phyloP scores from a whole-genome alignment of 257 asterid species.

The Phtheirospermum japonicum region DNA sequence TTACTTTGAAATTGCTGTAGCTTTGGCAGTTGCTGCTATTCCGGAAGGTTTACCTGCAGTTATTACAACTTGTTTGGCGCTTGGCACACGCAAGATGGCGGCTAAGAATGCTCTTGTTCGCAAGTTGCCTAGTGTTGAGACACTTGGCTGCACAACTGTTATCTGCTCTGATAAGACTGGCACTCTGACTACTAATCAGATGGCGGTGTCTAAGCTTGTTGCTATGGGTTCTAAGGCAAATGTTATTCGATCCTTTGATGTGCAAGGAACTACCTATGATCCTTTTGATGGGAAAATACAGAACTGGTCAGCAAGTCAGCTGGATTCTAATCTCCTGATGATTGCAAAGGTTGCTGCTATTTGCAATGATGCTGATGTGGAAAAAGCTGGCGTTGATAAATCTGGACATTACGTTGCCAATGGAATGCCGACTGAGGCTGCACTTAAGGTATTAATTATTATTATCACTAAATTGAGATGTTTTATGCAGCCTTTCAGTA shows the following conservation, averaged over 20 bases:
- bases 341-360: constrained; percentile 93
- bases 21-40: constrained; percentile 98
- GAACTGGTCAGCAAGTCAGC: constrained; percentile 63
- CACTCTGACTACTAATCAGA: constrained; percentile 94
- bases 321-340: constrained; percentile 82
- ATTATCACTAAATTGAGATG: constrained; percentile 7
- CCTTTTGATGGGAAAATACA: constrained; percentile 88
- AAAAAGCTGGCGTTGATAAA: constrained; percentile 59
- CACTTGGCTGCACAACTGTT: constrained; percentile 99
- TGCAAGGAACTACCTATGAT: constrained; percentile 80
- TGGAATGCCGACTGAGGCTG: constrained; percentile 97
- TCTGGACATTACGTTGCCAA: constrained; percentile 64
- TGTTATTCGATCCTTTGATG: constrained; percentile 57
- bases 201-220: constrained; percentile 90
- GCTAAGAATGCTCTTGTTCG: constrained; percentile 99
- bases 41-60: constrained; percentile 99
- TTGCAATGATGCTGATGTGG: constrained; percentile 94
- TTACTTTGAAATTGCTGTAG: constrained; percentile 98
- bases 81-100: constrained; percentile 99
- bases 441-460: constrained; percentile 66
- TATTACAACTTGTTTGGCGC: constrained; percentile 96
- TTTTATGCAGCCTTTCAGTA: not conserved
- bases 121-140: constrained; percentile 97
- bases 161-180: constrained; percentile 99
- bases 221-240: constrained; percentile 63